Evolutionary conservation across 805 yeast genomes (phyloP).

Genomic region (Wickerhamiella sergipiensis): DNA sequence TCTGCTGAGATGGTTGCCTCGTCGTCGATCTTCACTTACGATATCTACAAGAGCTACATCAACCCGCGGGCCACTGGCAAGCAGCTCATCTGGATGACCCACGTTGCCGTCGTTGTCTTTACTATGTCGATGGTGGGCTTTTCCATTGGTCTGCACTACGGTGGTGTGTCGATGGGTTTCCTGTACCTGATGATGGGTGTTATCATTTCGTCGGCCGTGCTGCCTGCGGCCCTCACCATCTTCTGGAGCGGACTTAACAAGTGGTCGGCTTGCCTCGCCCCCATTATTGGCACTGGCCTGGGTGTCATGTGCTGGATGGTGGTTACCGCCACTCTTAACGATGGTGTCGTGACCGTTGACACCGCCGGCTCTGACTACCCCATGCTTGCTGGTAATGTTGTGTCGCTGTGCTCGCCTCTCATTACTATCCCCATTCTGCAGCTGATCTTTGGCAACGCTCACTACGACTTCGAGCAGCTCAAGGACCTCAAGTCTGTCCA

Average conservation of each 20-base stretch:
- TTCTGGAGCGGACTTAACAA: conserved; percentile 51
- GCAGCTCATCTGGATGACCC: conserved; percentile 55
- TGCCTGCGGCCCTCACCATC: conserved; percentile 60
- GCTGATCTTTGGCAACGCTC: conserved; percentile 47
- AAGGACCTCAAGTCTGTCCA: conserved; percentile 44
- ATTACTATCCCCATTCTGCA: conserved; percentile 56
- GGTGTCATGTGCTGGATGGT: conserved; percentile 60
- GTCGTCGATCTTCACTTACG: conserved; percentile 74
- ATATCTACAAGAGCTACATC: conserved; percentile 67
- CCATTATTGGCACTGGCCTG: conserved; percentile 59
- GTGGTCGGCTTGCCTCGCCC: conserved; percentile 60
- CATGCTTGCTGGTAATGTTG: conserved; percentile 81
- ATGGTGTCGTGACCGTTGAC: conserved; percentile 39
- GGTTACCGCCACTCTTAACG: conserved; percentile 27
- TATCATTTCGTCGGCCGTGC: conserved; percentile 73
- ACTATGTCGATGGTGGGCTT: conserved; percentile 64
- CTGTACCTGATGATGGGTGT: conserved; percentile 82
- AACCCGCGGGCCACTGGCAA: conserved; percentile 70
- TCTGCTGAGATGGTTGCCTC: conserved; percentile 85
- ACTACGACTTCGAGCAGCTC: conserved; percentile 59
- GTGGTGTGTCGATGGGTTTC: conserved; percentile 76
- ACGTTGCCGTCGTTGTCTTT: conserved; percentile 47
- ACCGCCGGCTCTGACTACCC: conserved; percentile 63
- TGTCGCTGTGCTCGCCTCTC: conserved; percentile 62
- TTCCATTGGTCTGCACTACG: conserved; percentile 69